Evolutionary conservation across 306 rosid species (phyloP).

Genomic region (Inga leiocalycina): DNA sequence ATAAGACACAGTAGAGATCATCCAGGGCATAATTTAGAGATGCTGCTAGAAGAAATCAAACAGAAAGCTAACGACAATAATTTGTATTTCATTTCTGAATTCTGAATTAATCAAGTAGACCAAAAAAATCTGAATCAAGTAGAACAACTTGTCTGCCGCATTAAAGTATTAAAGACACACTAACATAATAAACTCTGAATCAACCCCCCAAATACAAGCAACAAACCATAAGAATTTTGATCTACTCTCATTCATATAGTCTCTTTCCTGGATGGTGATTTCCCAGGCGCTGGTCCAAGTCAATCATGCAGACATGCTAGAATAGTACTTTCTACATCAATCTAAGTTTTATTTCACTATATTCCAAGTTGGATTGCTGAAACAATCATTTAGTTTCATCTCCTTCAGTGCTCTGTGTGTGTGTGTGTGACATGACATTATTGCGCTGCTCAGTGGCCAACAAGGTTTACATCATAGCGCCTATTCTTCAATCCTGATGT

Average conservation of each 20-base stretch:
- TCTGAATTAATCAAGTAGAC: background rate
- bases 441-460: constrained; percentile 1
- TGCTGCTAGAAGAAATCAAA: background rate
- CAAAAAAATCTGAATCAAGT: background rate
- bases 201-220: constrained; percentile 17
- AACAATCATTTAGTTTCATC: constrained; percentile 15
- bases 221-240: constrained; percentile 15
- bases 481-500: constrained; percentile 19
- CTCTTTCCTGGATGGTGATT: constrained; percentile 12
- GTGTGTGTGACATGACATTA: background rate
- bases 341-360: background rate
- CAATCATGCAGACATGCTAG: constrained; percentile 25
- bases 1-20: constrained; percentile 17
- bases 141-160: constrained; percentile 17
- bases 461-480: constrained; percentile 9
- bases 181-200: constrained; percentile 4
- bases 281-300: constrained; percentile 18
- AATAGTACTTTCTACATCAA: constrained; percentile 1
- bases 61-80: constrained; percentile 13
- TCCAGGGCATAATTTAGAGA: background rate
- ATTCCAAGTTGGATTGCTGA: constrained; percentile 33
- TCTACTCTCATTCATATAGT: background rate
- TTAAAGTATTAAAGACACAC: constrained; percentile 21
- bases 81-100: background rate
- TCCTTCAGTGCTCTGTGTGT: background rate